Evolutionary conservation across 2,329 filamentous ascomycete species (phyloP), one percentile per base, ranked within the genome.

Genomic region (Xylariomycetidae sp.): DNA sequence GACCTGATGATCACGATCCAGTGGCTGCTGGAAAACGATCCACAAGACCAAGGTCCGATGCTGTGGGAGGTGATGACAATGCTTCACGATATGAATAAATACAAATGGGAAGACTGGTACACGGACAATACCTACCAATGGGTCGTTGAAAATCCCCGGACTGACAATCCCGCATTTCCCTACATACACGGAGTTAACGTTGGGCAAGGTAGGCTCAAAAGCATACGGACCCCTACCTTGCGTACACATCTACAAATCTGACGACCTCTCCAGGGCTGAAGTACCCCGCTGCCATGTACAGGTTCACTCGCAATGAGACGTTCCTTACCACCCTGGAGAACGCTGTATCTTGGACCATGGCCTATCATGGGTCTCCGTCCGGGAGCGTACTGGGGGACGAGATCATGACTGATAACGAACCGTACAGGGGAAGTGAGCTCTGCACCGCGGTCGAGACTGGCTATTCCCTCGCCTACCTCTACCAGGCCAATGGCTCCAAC

Each of bases 361-460:
- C 46, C 15, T 69, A 73, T 40, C 70, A 74, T 41, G 62, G 63
- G 2, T 59, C 67, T 3, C 53, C 64, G 2, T 65, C 67, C 0
- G 70, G 71, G 1, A 62, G 61, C 4, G 61, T 74, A 28, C 56
- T 73, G 10, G 70, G 62, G 2, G 71, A 75, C 38, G 71, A 74
- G 42, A 55, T 66, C 16, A 42, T 72, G 16, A 58, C 58, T 4
- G 67, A 67, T 3, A 44, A 69, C 10, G 61, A 58, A 30, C 67
- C 70, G 7, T 51, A 56, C 27, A 51, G 56, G 27, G 61, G 65
- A n/a, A 62, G 63, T 1, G 71, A 75, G 48, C 58, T 71, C 1
- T 75, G 71, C 51, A 70, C 65, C 3, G 57, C 64, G 2, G 70
- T 72, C 4, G 71, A 75, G 47, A 62, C 63, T 1, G 70, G 72